Conservation (phyloP, 2,329 filamentous ascomycete genomes). For the Simplicillium aogashimaense region DNA sequence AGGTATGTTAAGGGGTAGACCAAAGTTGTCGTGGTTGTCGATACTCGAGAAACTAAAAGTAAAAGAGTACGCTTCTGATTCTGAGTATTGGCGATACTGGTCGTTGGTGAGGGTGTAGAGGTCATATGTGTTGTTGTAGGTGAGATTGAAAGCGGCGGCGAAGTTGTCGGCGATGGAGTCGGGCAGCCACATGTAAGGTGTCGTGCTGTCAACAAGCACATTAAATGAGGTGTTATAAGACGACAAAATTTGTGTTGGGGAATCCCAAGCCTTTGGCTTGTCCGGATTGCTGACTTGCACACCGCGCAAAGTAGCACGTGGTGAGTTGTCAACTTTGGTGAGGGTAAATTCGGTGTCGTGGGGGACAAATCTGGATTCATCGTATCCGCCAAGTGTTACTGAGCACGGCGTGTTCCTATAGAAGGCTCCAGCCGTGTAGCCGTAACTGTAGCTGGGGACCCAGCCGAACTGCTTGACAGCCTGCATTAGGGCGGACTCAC, state of each 20-base stretch:
- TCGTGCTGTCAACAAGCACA: slow-evolving; percentile 53
- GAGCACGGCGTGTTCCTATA: slow-evolving; percentile 47
- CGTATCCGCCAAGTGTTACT: slow-evolving; percentile 62
- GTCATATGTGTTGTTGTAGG: slow-evolving; percentile 52
- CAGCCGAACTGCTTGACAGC: slow-evolving; percentile 47
- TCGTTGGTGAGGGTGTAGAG: slow-evolving; percentile 55
- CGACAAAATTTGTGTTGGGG: slow-evolving; percentile 25
- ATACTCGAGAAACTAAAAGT: slow-evolving; percentile 47
- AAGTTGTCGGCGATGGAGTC: slow-evolving; percentile 52
- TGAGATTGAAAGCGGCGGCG: slow-evolving; percentile 52
- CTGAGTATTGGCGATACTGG: slow-evolving; percentile 37
- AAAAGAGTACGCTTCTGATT: slow-evolving; percentile 37
- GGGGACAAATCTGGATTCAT: slow-evolving; percentile 48
- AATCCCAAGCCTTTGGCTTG: slow-evolving; percentile 26
- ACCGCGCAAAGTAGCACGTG: slow-evolving; percentile 50
- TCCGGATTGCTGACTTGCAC: slow-evolving; percentile 29
- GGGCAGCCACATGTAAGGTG: slow-evolving; percentile 56
- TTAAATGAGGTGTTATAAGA: slow-evolving; percentile 35
- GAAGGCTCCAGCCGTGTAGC: slow-evolving; percentile 65
- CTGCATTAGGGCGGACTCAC: slow-evolving; percentile 42
- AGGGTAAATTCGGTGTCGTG: slow-evolving; percentile 52
- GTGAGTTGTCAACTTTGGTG: slow-evolving; percentile 42
- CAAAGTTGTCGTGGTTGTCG: slow-evolving; percentile 43
- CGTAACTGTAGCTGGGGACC: slow-evolving; percentile 65
- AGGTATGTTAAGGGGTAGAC: slow-evolving; percentile 33